A percentile compares a stretch with the other conserved stretches of the same genome.
Evolutionary conservation across 768 basidiomycete genomes (phyloP).

Genomic region (Panaeolus papilionaceus): DNA sequence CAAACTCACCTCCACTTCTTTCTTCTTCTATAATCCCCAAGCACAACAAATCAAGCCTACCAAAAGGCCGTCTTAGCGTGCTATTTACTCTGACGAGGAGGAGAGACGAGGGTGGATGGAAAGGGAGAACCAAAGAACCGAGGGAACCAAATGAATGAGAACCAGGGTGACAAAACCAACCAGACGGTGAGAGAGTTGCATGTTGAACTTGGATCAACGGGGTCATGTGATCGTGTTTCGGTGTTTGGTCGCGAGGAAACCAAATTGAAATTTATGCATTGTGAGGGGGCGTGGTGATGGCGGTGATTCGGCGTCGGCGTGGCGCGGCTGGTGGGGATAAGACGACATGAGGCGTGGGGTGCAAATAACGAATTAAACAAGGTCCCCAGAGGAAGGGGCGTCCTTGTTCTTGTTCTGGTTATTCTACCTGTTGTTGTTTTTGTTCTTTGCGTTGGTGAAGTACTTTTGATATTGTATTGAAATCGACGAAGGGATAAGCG

Average conservation of each 20-base stretch:
- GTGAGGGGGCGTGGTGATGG: too few relatives aligned
- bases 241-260: background rate
- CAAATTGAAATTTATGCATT: too few relatives aligned
- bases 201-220: background rate
- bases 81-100: background rate
- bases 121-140: background rate
- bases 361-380: too few relatives aligned
- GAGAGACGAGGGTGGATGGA: background rate
- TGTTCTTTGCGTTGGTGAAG: too few relatives aligned
- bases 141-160: background rate
- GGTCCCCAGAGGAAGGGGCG: too few relatives aligned
- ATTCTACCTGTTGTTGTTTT: too few relatives aligned
- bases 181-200: background rate
- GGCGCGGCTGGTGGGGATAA: too few relatives aligned
- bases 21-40: background rate
- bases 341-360: too few relatives aligned
- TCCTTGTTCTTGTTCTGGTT: too few relatives aligned
- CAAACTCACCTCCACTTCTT: background rate
- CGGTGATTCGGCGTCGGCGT: too few relatives aligned
- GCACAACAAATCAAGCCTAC: background rate
- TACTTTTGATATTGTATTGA: too few relatives aligned
- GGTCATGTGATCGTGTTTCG: background rate
- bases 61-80: background rate
- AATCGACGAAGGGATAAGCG: too few relatives aligned
- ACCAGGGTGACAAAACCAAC: background rate